phyloP scores from a whole-genome alignment of 176 grass and related monocot species.

The Microstegium vimineum region DNA sequence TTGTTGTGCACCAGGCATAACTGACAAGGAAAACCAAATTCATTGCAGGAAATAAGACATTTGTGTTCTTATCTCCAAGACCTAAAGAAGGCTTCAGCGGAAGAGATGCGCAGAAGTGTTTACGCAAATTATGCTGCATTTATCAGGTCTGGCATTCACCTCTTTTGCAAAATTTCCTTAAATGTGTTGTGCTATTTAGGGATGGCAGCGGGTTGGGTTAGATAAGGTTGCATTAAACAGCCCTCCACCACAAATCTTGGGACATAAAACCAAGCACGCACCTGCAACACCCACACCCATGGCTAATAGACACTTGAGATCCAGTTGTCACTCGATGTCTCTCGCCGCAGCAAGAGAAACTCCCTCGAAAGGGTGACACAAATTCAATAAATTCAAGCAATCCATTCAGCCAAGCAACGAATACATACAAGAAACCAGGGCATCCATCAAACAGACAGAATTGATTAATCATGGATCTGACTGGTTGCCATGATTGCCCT shows the following conservation, averaged over 20 bases:
- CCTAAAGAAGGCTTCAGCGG: conserved; percentile 96
- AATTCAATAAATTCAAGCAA: not conserved
- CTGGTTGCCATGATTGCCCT: not conserved
- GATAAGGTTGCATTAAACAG: not conserved
- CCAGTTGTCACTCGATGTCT: not conserved
- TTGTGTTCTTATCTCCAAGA: conserved; percentile 93
- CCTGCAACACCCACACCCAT: not conserved
- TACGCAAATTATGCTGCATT: conserved; percentile 98
- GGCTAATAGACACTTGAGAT: not conserved
- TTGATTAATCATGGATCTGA: not conserved
- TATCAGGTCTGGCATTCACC: conserved; percentile 51
- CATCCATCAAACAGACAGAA: not conserved
- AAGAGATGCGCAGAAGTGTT: conserved; percentile 97
- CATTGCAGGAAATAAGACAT: conserved; percentile 84
- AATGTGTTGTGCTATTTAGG: not conserved
- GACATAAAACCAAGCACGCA: not conserved
- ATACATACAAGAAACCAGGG: not conserved
- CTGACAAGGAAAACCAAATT: conserved; percentile 31
- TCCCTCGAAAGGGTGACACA: not conserved
- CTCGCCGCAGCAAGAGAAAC: not conserved
- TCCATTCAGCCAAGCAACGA: not conserved
- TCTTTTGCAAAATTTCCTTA: not conserved
- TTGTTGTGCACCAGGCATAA: conserved; percentile 2
- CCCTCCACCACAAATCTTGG: not conserved
- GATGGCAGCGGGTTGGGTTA: not conserved